Evolutionary conservation across 2,329 filamentous ascomycete genomes (phyloP), one percentile per base, ranked within the genome.

Genomic region (Blumeriella jaapii): DNA sequence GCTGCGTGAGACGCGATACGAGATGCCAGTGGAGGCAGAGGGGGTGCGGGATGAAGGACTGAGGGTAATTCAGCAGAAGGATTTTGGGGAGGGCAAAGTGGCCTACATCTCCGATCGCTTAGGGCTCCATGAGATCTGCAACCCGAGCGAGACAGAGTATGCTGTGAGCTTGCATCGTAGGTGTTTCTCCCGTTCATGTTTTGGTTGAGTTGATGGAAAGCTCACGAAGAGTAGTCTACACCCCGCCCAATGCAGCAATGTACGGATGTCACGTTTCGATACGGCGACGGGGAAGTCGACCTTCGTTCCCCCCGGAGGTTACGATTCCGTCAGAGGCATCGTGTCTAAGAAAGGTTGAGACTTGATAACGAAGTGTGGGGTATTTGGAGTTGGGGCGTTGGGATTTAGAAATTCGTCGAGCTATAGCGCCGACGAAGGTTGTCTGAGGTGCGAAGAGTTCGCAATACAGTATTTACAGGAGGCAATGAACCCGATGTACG

Each of bases 61-160:
- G 32, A 22, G 14, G n/a, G 33, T 24, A 25, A 35, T 29, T n/a
- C 23, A 17, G 1, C 13, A 26, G 14, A 23, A 10, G 13, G 69
- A 67, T 25, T 82, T 85, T 52, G 62, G 65, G 29, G 65, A 76
- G 53, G 79, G 91, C 45, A 67, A 80, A 42, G 85, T 94, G 14
- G 78, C 85, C 10, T 95, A 95, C 59, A 94, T 95, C 77, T 82
- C 83, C 27, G 87, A 95, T 57, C 71, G 48, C 63, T 73, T 94
- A 27, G 87, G 87, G 15, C 67, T 95, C 26, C 87, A 95, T 61
- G 74, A 78, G 31, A 80, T 95, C 41, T 74, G 72, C 45, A 95
- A 95, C 57, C 72, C 73, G 16, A 74, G 79, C 46, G 59, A 63
- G 29, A 69, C 70, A 48, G 75, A 86, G 56, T 79, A 80, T 56